Base-by-base conservation (phyloP, 306 rosid genomes). In the Corylus heterophylla region DNA sequence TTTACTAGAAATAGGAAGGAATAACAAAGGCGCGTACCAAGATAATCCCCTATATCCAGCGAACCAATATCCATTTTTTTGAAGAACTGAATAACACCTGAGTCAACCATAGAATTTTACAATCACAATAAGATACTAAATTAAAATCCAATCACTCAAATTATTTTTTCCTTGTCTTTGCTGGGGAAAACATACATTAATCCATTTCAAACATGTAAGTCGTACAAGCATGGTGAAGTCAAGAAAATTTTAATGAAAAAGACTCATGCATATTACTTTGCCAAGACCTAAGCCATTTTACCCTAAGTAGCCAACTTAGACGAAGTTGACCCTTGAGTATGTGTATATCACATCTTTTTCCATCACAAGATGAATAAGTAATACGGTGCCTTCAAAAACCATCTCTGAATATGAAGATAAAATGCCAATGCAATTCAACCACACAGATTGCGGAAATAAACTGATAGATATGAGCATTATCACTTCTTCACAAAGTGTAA, bases 71-170 rank as follows among this genome's bases (percentile, higher is more conserved):
- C 93, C 88, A 93, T 48, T 73, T 83, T 87, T 87, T 96, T 89
- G 64, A 96, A 96, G 58, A 87, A 56, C 79, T 86, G 87, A 0
- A 51, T 76, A 63, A 74, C 98, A 76, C 99, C 99, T 96, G 94
- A 83, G 78, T 54, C 83, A 82, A 83, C 82, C 84, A 87, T 85
- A 85, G 77, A 54, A 80, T 10, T 77, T 76, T 3, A 75, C 22
- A 74, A 76, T 84, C 83, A 79, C 72, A 55, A 66, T 54, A 51
- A 67, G 44, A 71, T 18, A 17, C 50, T 52, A 51, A 69, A 49
- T 42, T 48, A 66, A 69, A 50, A 44, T 61, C 44, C 35, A 74
- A 22, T 80, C 48, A 61, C 31, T 73, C 11, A 4, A 73, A 61
- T 17, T 66, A 55, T 12, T 20, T 25, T 73, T 83, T 77, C 50